Evolutionary conservation across 2,329 filamentous ascomycete genomes (phyloP), one percentile per base, ranked within the genome.

Genomic region (Pseudogymnoascus sp.): DNA sequence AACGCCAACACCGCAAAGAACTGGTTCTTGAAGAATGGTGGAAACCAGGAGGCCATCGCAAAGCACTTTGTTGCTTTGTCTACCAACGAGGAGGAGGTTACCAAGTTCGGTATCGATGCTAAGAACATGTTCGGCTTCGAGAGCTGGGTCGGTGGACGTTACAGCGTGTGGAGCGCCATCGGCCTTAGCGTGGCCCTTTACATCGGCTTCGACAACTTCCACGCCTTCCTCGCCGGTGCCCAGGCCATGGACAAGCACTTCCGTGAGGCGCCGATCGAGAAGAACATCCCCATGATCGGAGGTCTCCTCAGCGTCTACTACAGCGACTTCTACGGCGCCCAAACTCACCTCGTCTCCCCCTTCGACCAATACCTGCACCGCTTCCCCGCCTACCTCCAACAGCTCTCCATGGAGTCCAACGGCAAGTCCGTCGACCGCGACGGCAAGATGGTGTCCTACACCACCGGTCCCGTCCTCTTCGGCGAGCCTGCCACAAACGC

Each of bases 41-140:
- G 76, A 74, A 76, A 88, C 83, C 78, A 94, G 86, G 86, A 83
- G 65, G 88, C 96, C 29, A 95, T 99, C 70, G 91, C 94, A 69
- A 99, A 97, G 84, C 94, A 99, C 83, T 99, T 99, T 74, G 94
- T 97, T 63, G 94, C 94, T 52, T 86, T 99, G 61, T 97, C 94
- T 59, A 99, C 94, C 76, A 99, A 99, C 78, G 90, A 93, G 79
- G 76, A 81, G 61, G 93, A 97, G 80, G 94, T 99, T 66, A 92
- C 90, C 78, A 97, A 97, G 83, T 99, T 99, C 72, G 94, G 94
- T 68, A 99, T 99, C 72, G 93, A 97, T 80, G 88, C 87, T 78
- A 93, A 93, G 84, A 99, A 97, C 84, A 99, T 99, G 94, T 99
- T 99, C 74, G 92, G 92, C 71, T 99, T 99, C 75, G 92, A 93